A percentile compares a stretch with the other conserved stretches of the same genome.
phyloP scores from a whole-genome alignment of 768 basidiomycete genomes.

The Tricholoma flavovirens region DNA sequence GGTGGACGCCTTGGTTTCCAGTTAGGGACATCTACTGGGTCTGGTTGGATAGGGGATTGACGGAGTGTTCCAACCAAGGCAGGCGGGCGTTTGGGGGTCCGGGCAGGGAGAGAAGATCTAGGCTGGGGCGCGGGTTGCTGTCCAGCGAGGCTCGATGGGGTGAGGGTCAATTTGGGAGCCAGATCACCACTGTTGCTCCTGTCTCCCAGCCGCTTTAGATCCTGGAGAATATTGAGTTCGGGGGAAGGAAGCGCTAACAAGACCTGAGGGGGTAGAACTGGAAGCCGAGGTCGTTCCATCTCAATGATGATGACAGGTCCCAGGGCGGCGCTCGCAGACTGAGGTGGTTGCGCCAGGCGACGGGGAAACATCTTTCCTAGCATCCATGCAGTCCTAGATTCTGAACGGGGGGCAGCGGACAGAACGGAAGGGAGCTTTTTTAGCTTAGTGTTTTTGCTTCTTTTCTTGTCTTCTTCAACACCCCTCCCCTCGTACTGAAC shows the following conservation, averaged over 20 bases:
- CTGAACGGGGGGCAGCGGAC: neutral
- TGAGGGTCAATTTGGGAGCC: neutral
- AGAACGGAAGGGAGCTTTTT: neutral
- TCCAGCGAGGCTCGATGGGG: neutral
- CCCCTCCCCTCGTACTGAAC: neutral
- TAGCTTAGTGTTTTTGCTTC: neutral
- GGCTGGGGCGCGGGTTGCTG: neutral
- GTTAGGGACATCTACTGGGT: conserved; percentile 3
- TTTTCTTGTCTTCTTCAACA: neutral
- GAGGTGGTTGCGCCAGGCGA: conserved; percentile 7
- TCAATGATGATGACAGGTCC: neutral
- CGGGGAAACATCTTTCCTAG: conserved; percentile 16
- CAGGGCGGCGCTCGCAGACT: neutral
- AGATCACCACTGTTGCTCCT: neutral
- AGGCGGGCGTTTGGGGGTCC: neutral
- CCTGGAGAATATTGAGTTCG: conserved; percentile 1
- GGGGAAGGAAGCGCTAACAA: conserved; percentile 10
- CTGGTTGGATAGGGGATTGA: neutral
- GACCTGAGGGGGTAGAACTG: conserved; percentile 9
- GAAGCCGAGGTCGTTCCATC: conserved; percentile 3
- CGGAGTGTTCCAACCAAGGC: neutral
- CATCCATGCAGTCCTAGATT: conserved; percentile 4
- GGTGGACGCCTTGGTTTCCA: conserved; percentile 16
- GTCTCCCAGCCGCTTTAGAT: neutral
- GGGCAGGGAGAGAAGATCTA: neutral